Evolutionary conservation across 1,284 basidiomycete genomes (phyloP).

Genomic region (Somion occarium): DNA sequence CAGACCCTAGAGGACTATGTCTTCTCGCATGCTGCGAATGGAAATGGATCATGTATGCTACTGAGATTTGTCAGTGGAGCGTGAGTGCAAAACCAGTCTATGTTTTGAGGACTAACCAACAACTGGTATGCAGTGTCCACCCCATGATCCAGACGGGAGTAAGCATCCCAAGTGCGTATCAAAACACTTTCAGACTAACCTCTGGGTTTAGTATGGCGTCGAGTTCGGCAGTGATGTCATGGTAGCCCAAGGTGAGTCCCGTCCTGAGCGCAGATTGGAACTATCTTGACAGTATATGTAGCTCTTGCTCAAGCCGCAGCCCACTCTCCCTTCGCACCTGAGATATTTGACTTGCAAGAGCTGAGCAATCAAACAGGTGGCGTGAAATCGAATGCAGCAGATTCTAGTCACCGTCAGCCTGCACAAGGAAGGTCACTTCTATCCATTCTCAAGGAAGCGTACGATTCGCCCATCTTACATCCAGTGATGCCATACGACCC

Average conservation of each 20-base stretch:
- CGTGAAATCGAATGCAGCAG: background rate
- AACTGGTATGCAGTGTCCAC: constrained; percentile 37
- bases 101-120: background rate
- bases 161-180: constrained; percentile 18
- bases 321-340: constrained; percentile 31
- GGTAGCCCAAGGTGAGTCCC: constrained; percentile 43
- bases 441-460: constrained; percentile 47
- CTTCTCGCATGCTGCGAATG: constrained; percentile 46
- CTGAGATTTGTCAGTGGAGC: constrained; percentile 50
- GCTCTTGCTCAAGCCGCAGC: constrained; percentile 55
- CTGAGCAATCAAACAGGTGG: constrained; percentile 4
- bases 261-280: background rate
- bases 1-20: constrained; percentile 49
- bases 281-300: constrained; percentile 17
- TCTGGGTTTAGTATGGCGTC: constrained; percentile 41
- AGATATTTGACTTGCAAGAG: constrained; percentile 27
- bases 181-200: background rate
- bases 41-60: constrained; percentile 47
- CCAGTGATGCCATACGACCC: constrained; percentile 52
- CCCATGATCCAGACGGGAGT: constrained; percentile 66
- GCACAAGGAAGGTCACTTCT: constrained; percentile 36
- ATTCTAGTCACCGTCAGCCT: constrained; percentile 15
- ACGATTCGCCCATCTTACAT: constrained; percentile 45
- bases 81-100: constrained; percentile 31
- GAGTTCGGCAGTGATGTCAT: constrained; percentile 56